Percentiles rank a stretch among this genome's conserved stretches.
Conservation (phyloP, 2,329 filamentous ascomycete species). For the Cladosporium velox region DNA sequence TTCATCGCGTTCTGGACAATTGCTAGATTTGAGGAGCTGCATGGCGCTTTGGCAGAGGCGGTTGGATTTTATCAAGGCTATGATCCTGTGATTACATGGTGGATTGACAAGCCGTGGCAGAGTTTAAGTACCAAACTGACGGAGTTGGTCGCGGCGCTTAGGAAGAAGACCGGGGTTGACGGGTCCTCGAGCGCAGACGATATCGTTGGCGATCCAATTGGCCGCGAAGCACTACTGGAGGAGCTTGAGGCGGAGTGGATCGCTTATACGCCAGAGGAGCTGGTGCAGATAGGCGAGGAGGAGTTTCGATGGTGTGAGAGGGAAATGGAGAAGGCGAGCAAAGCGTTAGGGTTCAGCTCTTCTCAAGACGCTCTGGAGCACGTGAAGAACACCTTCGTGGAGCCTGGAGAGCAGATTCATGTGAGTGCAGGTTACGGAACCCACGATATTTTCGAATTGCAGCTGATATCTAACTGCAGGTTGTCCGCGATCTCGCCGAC, state of each 20-base stretch:
- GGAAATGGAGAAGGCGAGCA: slow-evolving; percentile 56
- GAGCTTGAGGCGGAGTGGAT: slow-evolving; percentile 61
- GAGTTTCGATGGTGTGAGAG: slow-evolving; percentile 29
- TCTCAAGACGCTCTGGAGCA: slow-evolving; percentile 59
- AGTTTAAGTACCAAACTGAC: slow-evolving; percentile 43
- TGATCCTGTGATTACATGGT: slow-evolving; percentile 60
- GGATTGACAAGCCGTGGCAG: slow-evolving; percentile 52
- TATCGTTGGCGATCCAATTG: slow-evolving; percentile 61
- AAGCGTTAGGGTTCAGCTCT: slow-evolving; percentile 51
- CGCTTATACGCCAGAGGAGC: slow-evolving; percentile 59
- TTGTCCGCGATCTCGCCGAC: slow-evolving; percentile 54
- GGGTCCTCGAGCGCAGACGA: slow-evolving; percentile 47
- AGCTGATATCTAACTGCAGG: background rate
- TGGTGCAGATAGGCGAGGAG: slow-evolving; percentile 42
- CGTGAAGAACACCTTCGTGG: slow-evolving; percentile 58
- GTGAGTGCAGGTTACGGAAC: slow-evolving; percentile 21
- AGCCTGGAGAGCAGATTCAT: slow-evolving; percentile 55
- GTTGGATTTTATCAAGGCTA: slow-evolving; percentile 57
- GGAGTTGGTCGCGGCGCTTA: slow-evolving; percentile 42
- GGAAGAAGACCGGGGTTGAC: slow-evolving; percentile 50
- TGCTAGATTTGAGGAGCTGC: slow-evolving; percentile 38
- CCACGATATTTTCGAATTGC: no score
- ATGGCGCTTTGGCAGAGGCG: slow-evolving; percentile 49
- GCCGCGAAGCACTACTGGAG: slow-evolving; percentile 52
- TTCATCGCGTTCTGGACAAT: background rate